Base-by-base conservation (phyloP, 192 early-diverging fungal genomes). In the Chytriomyces hyalinus region DNA sequence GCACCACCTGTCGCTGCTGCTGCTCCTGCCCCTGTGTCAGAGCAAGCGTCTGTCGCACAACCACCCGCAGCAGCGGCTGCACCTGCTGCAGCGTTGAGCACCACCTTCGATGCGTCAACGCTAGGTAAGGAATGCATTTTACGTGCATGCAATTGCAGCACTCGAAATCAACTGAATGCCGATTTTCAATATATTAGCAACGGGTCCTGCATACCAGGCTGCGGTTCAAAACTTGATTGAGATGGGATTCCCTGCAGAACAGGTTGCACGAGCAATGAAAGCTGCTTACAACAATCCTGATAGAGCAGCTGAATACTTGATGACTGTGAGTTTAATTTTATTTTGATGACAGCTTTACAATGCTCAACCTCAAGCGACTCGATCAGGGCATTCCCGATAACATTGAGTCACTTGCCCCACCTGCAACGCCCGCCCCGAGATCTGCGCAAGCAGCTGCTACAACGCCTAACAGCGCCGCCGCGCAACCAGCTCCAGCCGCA, bases 271-370 rank as follows among this genome's bases (percentile, higher is more conserved):
- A 65, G 97, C 97, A 9, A 96, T 99, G 92, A 92, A 96, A 61
- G 97, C 97, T 6, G 96, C 94, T 76, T 98, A 93, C 79, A 97
- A 97, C 81, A 99, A 99, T 81, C 95, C 97, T 1, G 96, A 98
- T 82, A 88, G 97, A 70, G 97, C 97, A 26, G 96, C 93, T 9
- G 97, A 99, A 82, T 99, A 98, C 78, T 84, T 99, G 62, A 90
- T 97, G 77, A 98, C 80, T 64, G 93, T 95, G 87, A 49, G 85
- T 77, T 36, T 0, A n/a, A 22, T 22, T 26, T 28, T 13, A 36
- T 4, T 36, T 36, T 36, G 36, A 36, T 36, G 36, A 36, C 36
- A 36, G 36, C 36, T 4, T 3, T 49, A 9, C 47, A 75, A 43
- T 24, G 67, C 66, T 49, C 36, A 44, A 72, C 69, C 43, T 17